Conservation (phyloP, 495 filamentous ascomycete genomes). For the Diplogelasinospora grovesii region DNA sequence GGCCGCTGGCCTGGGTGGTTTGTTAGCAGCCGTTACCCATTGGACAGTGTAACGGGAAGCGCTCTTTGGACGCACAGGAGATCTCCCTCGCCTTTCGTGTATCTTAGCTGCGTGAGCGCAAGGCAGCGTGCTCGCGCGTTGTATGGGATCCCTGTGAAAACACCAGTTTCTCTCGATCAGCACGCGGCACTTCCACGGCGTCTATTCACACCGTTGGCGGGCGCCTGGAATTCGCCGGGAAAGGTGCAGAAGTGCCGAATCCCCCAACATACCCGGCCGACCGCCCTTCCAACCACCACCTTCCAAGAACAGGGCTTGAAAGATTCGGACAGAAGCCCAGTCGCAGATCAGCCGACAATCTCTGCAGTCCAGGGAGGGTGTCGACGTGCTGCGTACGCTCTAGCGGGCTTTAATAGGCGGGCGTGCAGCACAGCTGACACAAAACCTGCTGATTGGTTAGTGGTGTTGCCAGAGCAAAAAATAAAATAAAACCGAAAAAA, state of each 20-base stretch:
- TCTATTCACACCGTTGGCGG: conserved; percentile 12
- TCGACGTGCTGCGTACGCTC: not conserved
- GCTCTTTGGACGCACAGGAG: conserved; percentile 18
- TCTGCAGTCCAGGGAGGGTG: conserved; percentile 1
- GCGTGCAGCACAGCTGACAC: conserved; percentile 7
- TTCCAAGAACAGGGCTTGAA: no score
- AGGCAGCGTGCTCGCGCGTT: no score
- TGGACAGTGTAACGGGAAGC: conserved; percentile 13
- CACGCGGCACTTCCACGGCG: conserved; percentile 24
- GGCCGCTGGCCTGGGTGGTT: conserved; percentile 19
- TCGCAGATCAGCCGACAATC: conserved; percentile 11
- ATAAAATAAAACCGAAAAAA: not conserved
- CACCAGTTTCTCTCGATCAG: conserved; percentile 9
- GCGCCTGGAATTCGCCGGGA: conserved; percentile 18
- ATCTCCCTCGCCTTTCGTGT: conserved; percentile 23
- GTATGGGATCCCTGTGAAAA: conserved; percentile 30
- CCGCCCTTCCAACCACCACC: not conserved
- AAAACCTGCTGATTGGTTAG: conserved; percentile 11
- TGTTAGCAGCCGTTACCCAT: conserved; percentile 19
- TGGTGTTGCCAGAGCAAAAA: not conserved
- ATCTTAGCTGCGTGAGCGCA: conserved; percentile 24
- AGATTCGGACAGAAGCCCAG: not conserved
- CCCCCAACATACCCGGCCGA: not conserved
- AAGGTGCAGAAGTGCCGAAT: conserved; percentile 6
- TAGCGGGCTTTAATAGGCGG: conserved; percentile 4